Conservation (phyloP, 2,329 filamentous ascomycete genomes). For the Xylariales sp. region DNA sequence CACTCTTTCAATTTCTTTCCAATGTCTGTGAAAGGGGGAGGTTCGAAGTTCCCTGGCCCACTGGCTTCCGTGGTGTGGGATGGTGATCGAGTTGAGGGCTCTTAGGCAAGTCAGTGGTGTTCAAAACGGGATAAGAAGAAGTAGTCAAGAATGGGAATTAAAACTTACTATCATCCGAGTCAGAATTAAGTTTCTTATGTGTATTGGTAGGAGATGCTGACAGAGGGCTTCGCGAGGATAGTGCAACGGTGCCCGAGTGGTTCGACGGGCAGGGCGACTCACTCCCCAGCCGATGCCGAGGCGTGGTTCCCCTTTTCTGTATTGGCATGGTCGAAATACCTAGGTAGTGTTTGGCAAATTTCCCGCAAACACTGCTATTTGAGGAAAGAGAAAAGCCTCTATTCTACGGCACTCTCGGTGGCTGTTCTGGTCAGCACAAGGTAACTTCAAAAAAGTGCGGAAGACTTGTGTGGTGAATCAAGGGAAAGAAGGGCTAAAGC, state of each 20-base stretch:
- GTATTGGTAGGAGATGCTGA: background rate
- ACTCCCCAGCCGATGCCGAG: background rate
- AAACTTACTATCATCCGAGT: slow-evolving; percentile 16
- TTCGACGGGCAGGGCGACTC: slow-evolving; percentile 5
- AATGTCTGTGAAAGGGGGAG: slow-evolving; percentile 59
- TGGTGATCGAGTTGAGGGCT: background rate
- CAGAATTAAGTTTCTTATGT: background rate
- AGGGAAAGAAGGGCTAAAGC: no score
- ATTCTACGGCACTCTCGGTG: background rate
- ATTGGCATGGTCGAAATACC: background rate
- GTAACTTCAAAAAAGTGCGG: no score
- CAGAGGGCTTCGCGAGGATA: background rate
- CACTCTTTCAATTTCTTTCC: slow-evolving; percentile 69
- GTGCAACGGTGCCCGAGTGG: background rate
- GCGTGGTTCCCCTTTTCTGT: background rate
- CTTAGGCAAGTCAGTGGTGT: slow-evolving; percentile 13
- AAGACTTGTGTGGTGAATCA: no score
- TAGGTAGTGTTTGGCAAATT: no score
- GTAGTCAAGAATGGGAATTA: background rate
- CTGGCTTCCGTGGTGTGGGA: background rate
- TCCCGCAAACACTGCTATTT: no score
- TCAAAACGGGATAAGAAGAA: background rate
- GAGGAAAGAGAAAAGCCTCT: background rate
- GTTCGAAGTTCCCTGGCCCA: slow-evolving; percentile 34
- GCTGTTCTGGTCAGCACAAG: no score